Percentiles rank a stretch among this genome's conserved stretches.
These are phyloP conservation scores for Hypholoma fasciculare DNA, from an alignment of 768 basidiomycete genomes.

Conservation along the genomic window DNA sequence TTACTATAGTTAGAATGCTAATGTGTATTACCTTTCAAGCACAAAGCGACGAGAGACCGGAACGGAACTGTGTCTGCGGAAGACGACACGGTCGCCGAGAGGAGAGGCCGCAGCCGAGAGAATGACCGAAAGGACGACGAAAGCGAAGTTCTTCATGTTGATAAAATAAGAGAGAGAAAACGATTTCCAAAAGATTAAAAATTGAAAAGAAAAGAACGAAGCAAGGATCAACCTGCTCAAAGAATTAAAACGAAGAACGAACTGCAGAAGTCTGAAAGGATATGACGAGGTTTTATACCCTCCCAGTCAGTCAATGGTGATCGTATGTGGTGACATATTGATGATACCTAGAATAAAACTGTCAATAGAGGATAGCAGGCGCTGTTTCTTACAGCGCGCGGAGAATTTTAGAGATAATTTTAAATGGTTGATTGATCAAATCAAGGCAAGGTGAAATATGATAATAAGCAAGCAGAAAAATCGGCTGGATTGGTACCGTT, in stretches of 20 bases:
- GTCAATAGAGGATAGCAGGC: constrained; percentile 15
- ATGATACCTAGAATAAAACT: constrained; percentile 17
- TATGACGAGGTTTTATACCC: constrained; percentile 17
- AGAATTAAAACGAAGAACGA: constrained; percentile 24
- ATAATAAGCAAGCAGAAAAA: too few relatives aligned
- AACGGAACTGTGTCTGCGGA: constrained; percentile 29
- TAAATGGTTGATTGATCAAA: not conserved
- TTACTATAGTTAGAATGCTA: not conserved
- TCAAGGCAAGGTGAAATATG: not conserved
- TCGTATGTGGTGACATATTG: constrained; percentile 11
- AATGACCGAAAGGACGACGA: constrained; percentile 28
- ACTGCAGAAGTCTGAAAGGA: constrained; percentile 9
- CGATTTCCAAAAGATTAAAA: constrained; percentile 16
- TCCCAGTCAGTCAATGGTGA: not conserved
- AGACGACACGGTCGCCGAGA: constrained; percentile 32
- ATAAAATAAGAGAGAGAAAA: constrained; percentile 18
- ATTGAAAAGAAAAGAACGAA: constrained; percentile 16
- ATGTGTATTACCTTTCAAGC: constrained; percentile 28
- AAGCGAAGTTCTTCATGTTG: constrained; percentile 29
- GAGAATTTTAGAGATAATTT: not conserved
- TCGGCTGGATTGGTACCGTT: not conserved
- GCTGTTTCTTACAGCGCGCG: constrained; percentile 16
- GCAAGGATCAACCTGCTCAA: constrained; percentile 34
- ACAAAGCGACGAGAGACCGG: constrained; percentile 30
- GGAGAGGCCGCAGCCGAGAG: constrained; percentile 31